Evolutionary conservation across 2,329 filamentous ascomycete species (phyloP).

Genomic region (Fusarium metavorans): DNA sequence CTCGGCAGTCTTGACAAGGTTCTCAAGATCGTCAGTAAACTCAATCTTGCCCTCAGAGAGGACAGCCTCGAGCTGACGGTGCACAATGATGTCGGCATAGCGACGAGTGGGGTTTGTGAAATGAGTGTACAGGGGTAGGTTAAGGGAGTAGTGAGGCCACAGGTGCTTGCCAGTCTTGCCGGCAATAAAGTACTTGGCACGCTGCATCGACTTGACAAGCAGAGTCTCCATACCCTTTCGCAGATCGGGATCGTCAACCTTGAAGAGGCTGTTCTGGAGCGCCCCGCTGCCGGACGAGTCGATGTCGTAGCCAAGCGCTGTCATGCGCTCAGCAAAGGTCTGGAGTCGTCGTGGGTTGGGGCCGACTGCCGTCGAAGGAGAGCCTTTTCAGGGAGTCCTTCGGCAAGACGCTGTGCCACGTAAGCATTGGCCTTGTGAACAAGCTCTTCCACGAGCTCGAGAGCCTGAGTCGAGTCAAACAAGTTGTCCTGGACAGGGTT

Average conservation of each 20-base stretch:
- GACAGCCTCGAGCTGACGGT: conserved; percentile 91
- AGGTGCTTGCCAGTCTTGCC: conserved; percentile 82
- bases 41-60: conserved; percentile 85
- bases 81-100: conserved; percentile 94
- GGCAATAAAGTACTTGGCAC: conserved; percentile 93
- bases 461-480: conserved; percentile 88
- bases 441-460: conserved; percentile 95
- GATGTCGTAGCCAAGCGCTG: conserved; percentile 87
- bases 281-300: conserved; percentile 90
- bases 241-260: conserved; percentile 87
- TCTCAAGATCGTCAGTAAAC: conserved; percentile 90
- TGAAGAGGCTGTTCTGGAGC: conserved; percentile 94
- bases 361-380: conserved; percentile 87
- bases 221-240: conserved; percentile 99
- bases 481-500: conserved; percentile 97
- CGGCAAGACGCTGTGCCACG: conserved; percentile 85
- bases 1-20: conserved; percentile 90
- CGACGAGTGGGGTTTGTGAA: conserved; percentile 96
- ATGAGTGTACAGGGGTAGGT: conserved; percentile 94
- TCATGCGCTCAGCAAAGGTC: conserved; percentile 94
- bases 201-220: conserved; percentile 93
- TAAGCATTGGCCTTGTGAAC: conserved; percentile 92
- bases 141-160: conserved; percentile 90
- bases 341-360: conserved; percentile 87
- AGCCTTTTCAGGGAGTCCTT: conserved; percentile 89